These are phyloP conservation scores for Solanum tarapatanum DNA, from an alignment of 257 asterid genomes.

Conservation along the genomic window DNA sequence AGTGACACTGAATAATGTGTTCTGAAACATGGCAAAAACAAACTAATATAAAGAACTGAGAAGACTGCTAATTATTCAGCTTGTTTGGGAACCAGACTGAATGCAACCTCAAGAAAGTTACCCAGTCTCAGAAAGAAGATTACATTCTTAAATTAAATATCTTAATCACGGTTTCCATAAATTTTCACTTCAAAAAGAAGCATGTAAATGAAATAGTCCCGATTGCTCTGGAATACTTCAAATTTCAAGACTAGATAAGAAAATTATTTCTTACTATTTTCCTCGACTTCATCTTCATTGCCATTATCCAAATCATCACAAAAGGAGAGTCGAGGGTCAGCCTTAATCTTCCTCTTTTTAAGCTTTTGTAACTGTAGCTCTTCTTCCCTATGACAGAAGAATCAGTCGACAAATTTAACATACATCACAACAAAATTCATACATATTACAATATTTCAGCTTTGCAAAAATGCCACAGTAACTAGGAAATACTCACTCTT, in stretches of 20 bases:
- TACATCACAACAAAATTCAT: background rate
- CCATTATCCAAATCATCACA: slow-evolving; percentile 71
- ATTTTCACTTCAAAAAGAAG: background rate
- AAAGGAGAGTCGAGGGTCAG: slow-evolving; percentile 85
- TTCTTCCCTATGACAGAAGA: slow-evolving; percentile 55
- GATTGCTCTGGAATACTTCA: background rate
- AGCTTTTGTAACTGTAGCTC: slow-evolving; percentile 87
- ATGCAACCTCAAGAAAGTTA: background rate
- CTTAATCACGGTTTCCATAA: background rate
- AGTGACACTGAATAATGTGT: background rate
- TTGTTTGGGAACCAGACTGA: background rate
- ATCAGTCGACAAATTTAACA: background rate
- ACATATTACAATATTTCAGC: background rate
- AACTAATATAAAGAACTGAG: background rate
- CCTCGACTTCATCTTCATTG: slow-evolving; percentile 67
- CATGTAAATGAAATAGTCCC: background rate
- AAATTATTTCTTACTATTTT: slow-evolving; percentile 30
- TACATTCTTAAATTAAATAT: background rate
- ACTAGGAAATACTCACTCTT: slow-evolving; percentile 48
- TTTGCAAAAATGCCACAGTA: background rate
- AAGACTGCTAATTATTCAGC: background rate
- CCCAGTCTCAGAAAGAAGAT: background rate
- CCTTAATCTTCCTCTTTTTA: slow-evolving; percentile 83
- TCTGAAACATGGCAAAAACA: background rate
- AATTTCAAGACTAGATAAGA: background rate